These are phyloP conservation scores for Chytriomyces sp. DNA, from an alignment of 192 early-diverging fungal genomes.

Conservation along the genomic window DNA sequence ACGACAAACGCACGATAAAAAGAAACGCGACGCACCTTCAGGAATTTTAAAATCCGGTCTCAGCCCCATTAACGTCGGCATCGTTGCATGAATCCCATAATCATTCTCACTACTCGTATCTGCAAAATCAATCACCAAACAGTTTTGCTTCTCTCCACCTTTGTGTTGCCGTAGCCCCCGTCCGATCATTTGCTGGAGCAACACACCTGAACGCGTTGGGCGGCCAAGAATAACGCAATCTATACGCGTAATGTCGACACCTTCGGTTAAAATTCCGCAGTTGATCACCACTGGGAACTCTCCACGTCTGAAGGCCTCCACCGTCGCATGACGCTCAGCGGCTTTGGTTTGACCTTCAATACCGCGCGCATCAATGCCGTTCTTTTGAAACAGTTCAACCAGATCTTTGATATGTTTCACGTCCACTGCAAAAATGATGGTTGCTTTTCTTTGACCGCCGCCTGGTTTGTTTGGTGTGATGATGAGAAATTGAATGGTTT, in stretches of 20 bases:
- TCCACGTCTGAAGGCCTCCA: slow-evolving; percentile 67
- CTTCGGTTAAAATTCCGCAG: slow-evolving; percentile 76
- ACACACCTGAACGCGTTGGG: slow-evolving; percentile 80
- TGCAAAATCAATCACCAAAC: slow-evolving; percentile 85
- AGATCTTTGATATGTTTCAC: slow-evolving; percentile 75
- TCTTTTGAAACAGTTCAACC: slow-evolving; percentile 52
- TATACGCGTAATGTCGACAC: slow-evolving; percentile 85
- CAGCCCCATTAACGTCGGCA: slow-evolving; percentile 84
- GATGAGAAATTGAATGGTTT: slow-evolving; percentile 1
- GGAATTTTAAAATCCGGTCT: slow-evolving; percentile 47
- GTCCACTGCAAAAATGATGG: slow-evolving; percentile 88
- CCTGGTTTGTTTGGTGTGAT: neutral
- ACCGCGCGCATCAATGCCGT: slow-evolving; percentile 51
- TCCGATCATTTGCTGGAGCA: slow-evolving; percentile 97
- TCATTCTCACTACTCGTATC: slow-evolving; percentile 62
- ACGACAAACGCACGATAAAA: neutral
- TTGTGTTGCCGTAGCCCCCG: slow-evolving; percentile 75
- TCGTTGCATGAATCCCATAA: slow-evolving; percentile 59
- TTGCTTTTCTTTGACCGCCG: slow-evolving; percentile 54
- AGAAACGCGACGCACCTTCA: slow-evolving; percentile 21
- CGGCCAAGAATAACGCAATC: slow-evolving; percentile 88
- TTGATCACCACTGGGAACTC: slow-evolving; percentile 83
- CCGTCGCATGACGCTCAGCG: slow-evolving; percentile 57
- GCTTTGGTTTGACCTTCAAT: slow-evolving; percentile 61
- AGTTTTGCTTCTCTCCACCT: slow-evolving; percentile 65